phyloP scores from a whole-genome alignment of 169 alveolate species.

The Cryptosporidium felis region DNA sequence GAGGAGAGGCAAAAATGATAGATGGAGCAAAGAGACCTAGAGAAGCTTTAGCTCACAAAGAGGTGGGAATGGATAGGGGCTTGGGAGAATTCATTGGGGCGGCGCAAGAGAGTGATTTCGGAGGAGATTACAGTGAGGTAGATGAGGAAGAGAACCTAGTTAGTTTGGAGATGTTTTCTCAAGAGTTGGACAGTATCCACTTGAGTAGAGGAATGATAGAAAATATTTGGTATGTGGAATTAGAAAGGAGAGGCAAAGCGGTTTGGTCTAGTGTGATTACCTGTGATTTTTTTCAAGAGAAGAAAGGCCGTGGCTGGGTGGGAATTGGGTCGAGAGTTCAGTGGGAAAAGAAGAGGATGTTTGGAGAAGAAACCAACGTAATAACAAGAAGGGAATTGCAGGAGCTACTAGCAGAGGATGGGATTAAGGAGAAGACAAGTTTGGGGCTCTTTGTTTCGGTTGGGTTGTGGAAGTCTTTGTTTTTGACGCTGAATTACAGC shows the following conservation, averaged over 20 bases:
- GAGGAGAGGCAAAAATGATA: too few species aligned
- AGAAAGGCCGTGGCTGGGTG: not conserved
- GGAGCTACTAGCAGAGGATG: constrained; percentile 8
- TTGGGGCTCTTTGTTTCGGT: constrained; percentile 12
- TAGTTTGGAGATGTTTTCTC: constrained; percentile 2
- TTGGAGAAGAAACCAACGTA: constrained; percentile 1
- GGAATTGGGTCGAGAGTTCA: not conserved
- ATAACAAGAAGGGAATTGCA: not conserved
- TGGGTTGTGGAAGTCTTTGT: constrained; percentile 61
- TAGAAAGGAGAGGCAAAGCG: not conserved
- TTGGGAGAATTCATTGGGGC: too few species aligned
- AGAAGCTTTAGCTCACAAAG: too few species aligned
- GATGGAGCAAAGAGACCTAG: too few species aligned
- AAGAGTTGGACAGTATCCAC: not conserved
- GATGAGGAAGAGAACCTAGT: not conserved
- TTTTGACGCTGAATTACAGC: constrained; percentile 34
- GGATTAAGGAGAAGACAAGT: not conserved
- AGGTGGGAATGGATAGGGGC: not conserved
- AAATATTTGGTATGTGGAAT: constrained; percentile 61
- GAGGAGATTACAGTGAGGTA: not conserved
- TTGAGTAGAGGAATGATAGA: constrained; percentile 24
- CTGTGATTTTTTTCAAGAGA: not conserved
- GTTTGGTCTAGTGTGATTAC: constrained; percentile 48
- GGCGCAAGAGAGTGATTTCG: too few species aligned
- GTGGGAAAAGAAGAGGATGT: not conserved